Conservation (phyloP, 2,329 filamentous ascomycete genomes). For the Lecanicillium sp. region DNA sequence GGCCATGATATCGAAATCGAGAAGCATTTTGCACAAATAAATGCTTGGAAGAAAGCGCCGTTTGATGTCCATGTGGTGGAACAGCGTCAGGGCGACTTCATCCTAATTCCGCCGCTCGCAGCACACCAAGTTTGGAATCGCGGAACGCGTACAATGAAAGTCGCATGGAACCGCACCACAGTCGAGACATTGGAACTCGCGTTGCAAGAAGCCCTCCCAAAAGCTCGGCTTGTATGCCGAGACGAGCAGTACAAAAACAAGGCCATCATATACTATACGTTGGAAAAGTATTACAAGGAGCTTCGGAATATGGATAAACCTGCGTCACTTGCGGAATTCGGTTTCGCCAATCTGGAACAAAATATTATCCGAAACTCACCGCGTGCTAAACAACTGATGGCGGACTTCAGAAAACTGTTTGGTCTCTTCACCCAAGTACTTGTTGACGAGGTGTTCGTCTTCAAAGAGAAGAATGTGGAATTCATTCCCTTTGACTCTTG, state of each 20-base stretch:
- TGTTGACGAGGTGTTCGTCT: conserved; percentile 77
- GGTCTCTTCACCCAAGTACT: conserved; percentile 70
- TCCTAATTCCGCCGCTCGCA: conserved; percentile 84
- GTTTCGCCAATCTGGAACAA: conserved; percentile 39
- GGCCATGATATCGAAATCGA: conserved; percentile 97
- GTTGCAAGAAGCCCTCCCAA: conserved; percentile 77
- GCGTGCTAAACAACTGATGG: conserved; percentile 60
- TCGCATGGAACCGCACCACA: conserved; percentile 95
- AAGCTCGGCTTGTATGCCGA: conserved; percentile 83
- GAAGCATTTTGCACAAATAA: conserved; percentile 91
- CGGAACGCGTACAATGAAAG: conserved; percentile 92
- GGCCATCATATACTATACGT: conserved; percentile 82
- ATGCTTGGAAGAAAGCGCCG: conserved; percentile 89
- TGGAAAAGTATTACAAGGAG: conserved; percentile 68
- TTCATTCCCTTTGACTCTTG: conserved; percentile 79
- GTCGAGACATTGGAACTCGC: conserved; percentile 85
- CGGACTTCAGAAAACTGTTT: conserved; percentile 78
- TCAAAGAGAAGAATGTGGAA: conserved; percentile 64
- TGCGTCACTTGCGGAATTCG: conserved; percentile 35
- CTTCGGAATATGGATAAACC: conserved; percentile 47
- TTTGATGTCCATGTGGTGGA: conserved; percentile 92
- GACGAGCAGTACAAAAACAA: conserved; percentile 99
- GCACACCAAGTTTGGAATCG: conserved; percentile 98
- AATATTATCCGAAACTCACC: conserved; percentile 33
- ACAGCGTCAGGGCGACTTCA: conserved; percentile 84